Evolutionary conservation across 495 filamentous ascomycete species (phyloP), one percentile per base, ranked within the genome.

Genomic region (Massariosphaeria phaeospora): DNA sequence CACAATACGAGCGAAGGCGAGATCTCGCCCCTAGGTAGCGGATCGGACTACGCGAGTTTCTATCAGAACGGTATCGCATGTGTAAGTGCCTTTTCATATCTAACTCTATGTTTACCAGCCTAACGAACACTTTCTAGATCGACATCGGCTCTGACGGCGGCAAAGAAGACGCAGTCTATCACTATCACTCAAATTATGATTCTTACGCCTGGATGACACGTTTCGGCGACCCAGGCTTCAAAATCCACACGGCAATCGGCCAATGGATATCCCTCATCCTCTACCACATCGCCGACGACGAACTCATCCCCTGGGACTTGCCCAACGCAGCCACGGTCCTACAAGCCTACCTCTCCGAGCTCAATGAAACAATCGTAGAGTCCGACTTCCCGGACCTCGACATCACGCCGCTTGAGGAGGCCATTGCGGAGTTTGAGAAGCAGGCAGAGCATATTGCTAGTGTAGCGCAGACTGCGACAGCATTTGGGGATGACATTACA

Each of bases 291-390:
- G 61, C 62, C 0, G 64, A 62, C 30, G 64, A 67, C 17, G 55
- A 48, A 7, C 56, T 73, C 36, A 50, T 76, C 12, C 71, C 70
- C 1, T 62, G 69, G 49, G 64, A 72, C 45, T 57, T 66, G 2
- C 52, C 59, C 23, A 41, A 62, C 44, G 44, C 48, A 1, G 51
- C 47, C 1, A 48, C 52, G 12, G 59, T 52, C 13, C 52, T 62
- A 7, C 15, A 52, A 30, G 18, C 46, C 7, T 62, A 62, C 29
- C 30, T 57, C 26, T n/a, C 29, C 4, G 59, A 62, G n/a, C 52
- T 62, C 33, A 53, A 62, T 18, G 53, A 48, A 10, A 57, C 54
- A 11, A 31, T 62, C 31, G 17, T 26, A 1, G 42, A 54, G 10
- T 45, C 38, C 10, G 49, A 59, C n/a, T 53, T 59, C 43, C 44